These are phyloP conservation scores for Madurella mycetomatis DNA, from an alignment of 2,329 filamentous ascomycete genomes.

Conservation along the genomic window DNA sequence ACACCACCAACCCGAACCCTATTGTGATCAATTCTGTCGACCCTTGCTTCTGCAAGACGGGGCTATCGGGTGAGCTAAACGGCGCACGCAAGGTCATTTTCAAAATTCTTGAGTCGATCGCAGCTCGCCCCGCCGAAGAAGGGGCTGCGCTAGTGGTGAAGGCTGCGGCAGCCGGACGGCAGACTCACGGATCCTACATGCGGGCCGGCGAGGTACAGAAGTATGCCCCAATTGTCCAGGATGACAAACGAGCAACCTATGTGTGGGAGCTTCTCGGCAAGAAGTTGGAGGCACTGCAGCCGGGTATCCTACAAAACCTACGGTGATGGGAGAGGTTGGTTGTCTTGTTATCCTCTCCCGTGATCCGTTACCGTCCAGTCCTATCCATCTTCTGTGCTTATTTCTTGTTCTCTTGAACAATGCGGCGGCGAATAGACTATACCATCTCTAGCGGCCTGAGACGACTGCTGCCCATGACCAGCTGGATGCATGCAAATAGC, in stretches of 20 bases:
- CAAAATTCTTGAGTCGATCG: conserved; percentile 14
- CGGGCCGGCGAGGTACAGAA: conserved; percentile 15
- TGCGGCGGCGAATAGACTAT: too few species aligned
- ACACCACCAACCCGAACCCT: neutral
- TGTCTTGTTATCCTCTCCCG: too few species aligned
- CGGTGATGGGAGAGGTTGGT: too few species aligned
- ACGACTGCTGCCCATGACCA: too few species aligned
- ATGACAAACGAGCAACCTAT: conserved; percentile 11
- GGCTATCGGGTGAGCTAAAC: conserved; percentile 13
- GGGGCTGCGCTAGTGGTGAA: conserved; percentile 20
- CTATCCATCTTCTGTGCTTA: too few species aligned
- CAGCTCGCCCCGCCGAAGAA: conserved; percentile 20
- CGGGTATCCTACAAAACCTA: too few species aligned
- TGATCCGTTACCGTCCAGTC: too few species aligned
- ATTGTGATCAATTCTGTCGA: conserved; percentile 25
- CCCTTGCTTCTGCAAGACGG: conserved; percentile 25
- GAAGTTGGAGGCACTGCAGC: conserved; percentile 13
- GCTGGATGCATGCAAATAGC: too few species aligned
- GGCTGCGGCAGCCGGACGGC: conserved; percentile 14
- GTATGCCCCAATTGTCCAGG: conserved; percentile 12
- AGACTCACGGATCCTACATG: conserved; percentile 22
- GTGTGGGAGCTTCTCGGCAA: conserved; percentile 15
- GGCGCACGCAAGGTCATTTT: conserved; percentile 2
- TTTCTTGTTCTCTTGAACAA: too few species aligned
- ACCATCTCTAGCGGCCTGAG: too few species aligned